Evolutionary conservation across 495 filamentous ascomycete genomes (phyloP), one percentile per base, ranked within the genome.

Genomic region (Penicillium herquei): DNA sequence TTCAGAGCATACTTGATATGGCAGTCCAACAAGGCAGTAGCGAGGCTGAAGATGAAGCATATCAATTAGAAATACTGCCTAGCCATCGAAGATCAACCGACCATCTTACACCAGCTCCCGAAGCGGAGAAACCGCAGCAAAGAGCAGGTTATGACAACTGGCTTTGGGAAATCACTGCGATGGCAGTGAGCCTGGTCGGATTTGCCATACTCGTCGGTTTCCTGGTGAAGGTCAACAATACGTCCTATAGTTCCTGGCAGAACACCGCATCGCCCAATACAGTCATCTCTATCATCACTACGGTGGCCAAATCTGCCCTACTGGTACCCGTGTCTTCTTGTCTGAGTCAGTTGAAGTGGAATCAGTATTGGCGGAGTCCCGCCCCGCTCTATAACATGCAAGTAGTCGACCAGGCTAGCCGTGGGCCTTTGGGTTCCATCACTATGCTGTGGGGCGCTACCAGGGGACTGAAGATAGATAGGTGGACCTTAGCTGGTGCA

Each of bases 281-380:
- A 1, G 18, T 59, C 3, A 33, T 55, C 1, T 51, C 57, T 3
- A 16, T 55, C 8, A 48, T 59, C 7, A 8, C 31, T 12, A 34
- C 41, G 1, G 18, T 48, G 6, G n/a, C 39, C 6, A 59, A 59
- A 51, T 39, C 51, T 13, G 37, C 47, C 39, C 10, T 47, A n/a
- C 45, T 59, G 1, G 17, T 51, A 5, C 17, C 47, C 7, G 40
- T 59, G 2, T 55, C 57, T 0, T 6, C 57, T 0, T 59, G 57
- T 30, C 51, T 59, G 6, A 21, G 57, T 9, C 57, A 59, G 21
- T 26, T 59, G 7, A 55, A 59, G 33, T 59, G 57, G 57, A 51
- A 47, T 3, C 39, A 8, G 26, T n/a, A 40, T 2, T 8, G 34
- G 12, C 7, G 13, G 7, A 39, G 11, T 7, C 40, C 26, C 7